Evolutionary conservation across 345 rosid species (phyloP).

Genomic region (Eucalyptus decipiens): DNA sequence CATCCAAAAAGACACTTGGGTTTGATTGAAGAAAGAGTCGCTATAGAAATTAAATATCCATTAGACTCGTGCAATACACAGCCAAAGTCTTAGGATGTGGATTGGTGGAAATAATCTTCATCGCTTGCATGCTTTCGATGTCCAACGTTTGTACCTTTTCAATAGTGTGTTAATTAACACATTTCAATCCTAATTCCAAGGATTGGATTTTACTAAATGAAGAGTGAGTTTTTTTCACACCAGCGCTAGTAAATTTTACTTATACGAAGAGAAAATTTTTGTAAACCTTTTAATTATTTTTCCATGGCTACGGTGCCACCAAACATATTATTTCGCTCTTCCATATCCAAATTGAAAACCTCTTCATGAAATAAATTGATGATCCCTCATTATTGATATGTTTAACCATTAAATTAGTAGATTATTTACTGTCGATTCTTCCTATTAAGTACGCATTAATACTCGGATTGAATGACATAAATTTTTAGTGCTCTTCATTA

Average conservation of each 20-base stretch:
- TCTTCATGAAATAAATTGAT: too few species aligned
- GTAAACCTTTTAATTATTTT: too few species aligned
- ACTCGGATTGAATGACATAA: too few species aligned
- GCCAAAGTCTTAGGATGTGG: neutral
- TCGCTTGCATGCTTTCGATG: neutral
- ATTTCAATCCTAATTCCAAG: neutral
- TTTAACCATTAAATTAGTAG: too few species aligned
- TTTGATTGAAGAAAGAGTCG: neutral
- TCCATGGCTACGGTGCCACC: too few species aligned
- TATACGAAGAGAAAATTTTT: neutral
- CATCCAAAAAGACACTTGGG: neutral
- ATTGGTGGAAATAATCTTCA: neutral
- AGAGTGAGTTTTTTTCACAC: rapidly evolving
- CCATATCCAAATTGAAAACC: too few species aligned
- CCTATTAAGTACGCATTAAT: too few species aligned
- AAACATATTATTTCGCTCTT: too few species aligned
- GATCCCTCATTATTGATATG: too few species aligned
- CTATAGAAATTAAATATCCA: neutral
- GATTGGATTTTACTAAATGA: rapidly evolving
- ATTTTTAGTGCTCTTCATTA: too few species aligned
- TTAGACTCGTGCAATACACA: neutral
- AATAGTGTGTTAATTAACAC: neutral
- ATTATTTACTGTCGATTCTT: too few species aligned
- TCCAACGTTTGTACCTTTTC: neutral
- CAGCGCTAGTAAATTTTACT: too few species aligned